Conservation (phyloP, 2,329 filamentous ascomycete genomes). For the Pezicula carpinea region DNA sequence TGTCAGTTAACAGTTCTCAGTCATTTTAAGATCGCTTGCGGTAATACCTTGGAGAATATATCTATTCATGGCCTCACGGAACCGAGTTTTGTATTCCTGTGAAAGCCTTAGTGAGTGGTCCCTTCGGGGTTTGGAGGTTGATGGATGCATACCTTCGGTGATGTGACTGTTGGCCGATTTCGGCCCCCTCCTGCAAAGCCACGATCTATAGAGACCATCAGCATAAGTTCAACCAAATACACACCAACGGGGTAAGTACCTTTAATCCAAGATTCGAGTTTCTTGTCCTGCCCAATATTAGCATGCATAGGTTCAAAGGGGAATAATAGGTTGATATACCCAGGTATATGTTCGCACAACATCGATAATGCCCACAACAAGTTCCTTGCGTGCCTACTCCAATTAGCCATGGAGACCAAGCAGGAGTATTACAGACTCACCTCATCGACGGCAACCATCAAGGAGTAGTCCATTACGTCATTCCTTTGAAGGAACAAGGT, state of each 20-base stretch:
- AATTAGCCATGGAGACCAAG: conserved; percentile 1
- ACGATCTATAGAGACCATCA: conserved; percentile 49
- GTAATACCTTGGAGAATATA: conserved; percentile 44
- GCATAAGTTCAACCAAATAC: background rate
- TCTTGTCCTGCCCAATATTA: conserved; percentile 63
- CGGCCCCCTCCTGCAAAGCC: conserved; percentile 73
- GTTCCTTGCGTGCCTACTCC: conserved; percentile 62
- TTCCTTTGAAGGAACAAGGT: conserved; percentile 91
- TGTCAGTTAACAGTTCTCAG: conserved; percentile 2
- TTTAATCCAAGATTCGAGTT: conserved; percentile 99
- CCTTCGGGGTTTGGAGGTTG: background rate
- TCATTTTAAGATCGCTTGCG: background rate
- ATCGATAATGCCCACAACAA: conserved; percentile 96
- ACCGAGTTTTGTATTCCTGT: conserved; percentile 82
- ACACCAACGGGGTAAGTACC: background rate
- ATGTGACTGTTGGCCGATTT: conserved; percentile 90
- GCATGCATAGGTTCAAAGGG: background rate
- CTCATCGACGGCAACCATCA: conserved; percentile 98
- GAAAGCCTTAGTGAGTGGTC: background rate
- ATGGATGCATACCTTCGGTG: conserved; percentile 67
- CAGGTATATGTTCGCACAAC: conserved; percentile 98
- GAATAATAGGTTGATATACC: conserved; percentile 29
- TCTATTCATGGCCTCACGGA: conserved; percentile 93
- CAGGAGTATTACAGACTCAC: conserved; percentile 4
- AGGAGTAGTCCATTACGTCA: conserved; percentile 98